A percentile compares a stretch with the other conserved stretches of the same genome.
Conservation (phyloP, 192 early-diverging fungal species). For the Obelidium mucronatum region DNA sequence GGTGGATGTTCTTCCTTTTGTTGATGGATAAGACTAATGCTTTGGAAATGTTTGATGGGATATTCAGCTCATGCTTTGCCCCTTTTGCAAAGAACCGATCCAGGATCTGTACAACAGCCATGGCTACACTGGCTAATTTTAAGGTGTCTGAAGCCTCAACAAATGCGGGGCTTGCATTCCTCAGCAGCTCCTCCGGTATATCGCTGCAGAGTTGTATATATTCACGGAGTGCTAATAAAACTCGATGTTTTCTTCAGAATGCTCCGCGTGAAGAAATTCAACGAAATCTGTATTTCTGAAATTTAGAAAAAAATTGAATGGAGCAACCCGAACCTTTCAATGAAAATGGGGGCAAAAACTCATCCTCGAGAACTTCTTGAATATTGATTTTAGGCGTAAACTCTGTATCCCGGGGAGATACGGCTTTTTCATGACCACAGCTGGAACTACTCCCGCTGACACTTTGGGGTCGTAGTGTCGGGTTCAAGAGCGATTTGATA, state of each 20-base stretch:
- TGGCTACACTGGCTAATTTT: neutral
- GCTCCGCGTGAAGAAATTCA: slow-evolving; percentile 5
- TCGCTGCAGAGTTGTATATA: slow-evolving; percentile 12
- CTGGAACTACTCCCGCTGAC: no score
- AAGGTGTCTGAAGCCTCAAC: neutral
- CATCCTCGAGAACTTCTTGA: slow-evolving; percentile 21
- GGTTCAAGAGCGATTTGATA: no score
- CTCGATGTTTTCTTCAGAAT: slow-evolving; percentile 35
- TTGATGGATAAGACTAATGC: slow-evolving; percentile 5
- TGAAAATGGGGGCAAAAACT: slow-evolving; percentile 8
- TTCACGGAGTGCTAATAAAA: slow-evolving; percentile 21
- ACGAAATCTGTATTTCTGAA: slow-evolving; percentile 2
- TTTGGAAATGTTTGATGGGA: slow-evolving; percentile 29
- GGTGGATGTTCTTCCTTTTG: slow-evolving; percentile 23
- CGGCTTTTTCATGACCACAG: no score
- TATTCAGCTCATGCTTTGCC: slow-evolving; percentile 33
- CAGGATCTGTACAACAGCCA: slow-evolving; percentile 9
- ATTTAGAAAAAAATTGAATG: neutral
- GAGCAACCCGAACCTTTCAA: neutral
- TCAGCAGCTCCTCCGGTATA: neutral
- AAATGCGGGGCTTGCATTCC: neutral
- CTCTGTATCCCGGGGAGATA: no score
- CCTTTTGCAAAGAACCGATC: slow-evolving; percentile 31
- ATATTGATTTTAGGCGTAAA: slow-evolving; percentile 3
- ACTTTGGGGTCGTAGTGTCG: no score